phyloP scores from a whole-genome alignment of 169 alveolate species.

The Plasmodium vivax region DNA sequence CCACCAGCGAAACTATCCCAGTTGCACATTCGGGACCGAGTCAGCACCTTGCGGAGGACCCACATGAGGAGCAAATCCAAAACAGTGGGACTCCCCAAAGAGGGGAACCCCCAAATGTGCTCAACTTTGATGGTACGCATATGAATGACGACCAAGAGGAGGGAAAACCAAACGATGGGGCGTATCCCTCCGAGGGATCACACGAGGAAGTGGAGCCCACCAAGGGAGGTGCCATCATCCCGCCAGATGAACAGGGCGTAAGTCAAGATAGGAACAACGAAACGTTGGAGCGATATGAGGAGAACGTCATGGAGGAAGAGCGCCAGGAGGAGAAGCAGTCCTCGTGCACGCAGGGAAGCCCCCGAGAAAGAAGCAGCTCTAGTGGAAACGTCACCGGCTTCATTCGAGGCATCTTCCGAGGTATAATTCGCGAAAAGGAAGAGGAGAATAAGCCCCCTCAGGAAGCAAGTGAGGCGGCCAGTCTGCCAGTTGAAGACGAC shows the following conservation, averaged over 20 bases:
- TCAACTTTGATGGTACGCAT: background rate
- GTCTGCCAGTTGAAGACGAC: background rate
- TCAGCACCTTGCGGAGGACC: background rate
- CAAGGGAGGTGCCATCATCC: background rate
- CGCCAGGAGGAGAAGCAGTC: background rate
- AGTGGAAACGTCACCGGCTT: background rate
- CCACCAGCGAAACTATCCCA: background rate
- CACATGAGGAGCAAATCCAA: background rate
- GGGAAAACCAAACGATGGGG: background rate
- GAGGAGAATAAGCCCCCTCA: background rate
- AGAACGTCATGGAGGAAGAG: background rate
- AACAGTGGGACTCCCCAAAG: background rate
- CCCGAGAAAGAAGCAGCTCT: background rate
- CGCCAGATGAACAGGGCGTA: background rate
- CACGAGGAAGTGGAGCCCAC: background rate
- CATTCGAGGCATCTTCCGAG: background rate
- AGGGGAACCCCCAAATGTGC: background rate
- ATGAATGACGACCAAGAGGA: background rate
- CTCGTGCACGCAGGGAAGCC: background rate
- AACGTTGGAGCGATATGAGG: constrained; percentile 41
- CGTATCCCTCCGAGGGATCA: background rate
- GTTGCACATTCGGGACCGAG: background rate
- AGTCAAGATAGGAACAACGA: background rate
- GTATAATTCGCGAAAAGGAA: background rate
- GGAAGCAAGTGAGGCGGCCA: background rate